These are phyloP conservation scores for Oryza longistaminata DNA, from an alignment of 176 grass and related monocot genomes.

Conservation along the genomic window DNA sequence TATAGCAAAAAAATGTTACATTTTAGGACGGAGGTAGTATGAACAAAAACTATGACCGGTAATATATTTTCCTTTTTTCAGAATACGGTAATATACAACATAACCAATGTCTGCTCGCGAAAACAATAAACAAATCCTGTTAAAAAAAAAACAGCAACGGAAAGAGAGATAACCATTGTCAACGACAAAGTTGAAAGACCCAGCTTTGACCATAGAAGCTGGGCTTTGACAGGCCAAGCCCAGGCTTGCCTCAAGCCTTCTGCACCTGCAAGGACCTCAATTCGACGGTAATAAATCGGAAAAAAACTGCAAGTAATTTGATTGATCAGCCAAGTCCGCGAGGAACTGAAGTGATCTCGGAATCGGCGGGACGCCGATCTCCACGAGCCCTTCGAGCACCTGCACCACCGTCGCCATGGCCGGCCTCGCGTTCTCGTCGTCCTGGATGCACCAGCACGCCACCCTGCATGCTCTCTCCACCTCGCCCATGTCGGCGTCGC, in stretches of 20 bases:
- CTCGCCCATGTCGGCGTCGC: not conserved
- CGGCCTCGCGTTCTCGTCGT: not conserved
- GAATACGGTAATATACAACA: too few species aligned
- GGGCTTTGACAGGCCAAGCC: too few species aligned
- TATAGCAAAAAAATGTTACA: too few species aligned
- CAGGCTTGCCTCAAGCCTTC: not conserved
- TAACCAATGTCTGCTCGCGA: too few species aligned
- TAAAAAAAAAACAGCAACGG: too few species aligned
- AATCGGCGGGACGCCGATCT: not conserved
- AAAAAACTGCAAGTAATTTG: not conserved
- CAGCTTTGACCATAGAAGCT: too few species aligned
- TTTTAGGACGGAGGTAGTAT: too few species aligned
- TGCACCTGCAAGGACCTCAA: not conserved
- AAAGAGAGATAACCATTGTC: too few species aligned
- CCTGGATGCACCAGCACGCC: not conserved
- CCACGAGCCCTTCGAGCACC: not conserved
- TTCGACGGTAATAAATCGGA: not conserved
- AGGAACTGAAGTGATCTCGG: not conserved
- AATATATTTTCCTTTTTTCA: too few species aligned
- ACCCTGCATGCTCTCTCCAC: not conserved
- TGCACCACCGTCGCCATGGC: not conserved
- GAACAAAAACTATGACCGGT: too few species aligned
- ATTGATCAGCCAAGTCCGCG: not conserved
- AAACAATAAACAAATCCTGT: too few species aligned
- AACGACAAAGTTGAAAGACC: too few species aligned